Base-by-base conservation (phyloP, 2,329 filamentous ascomycete genomes). In the Scytalidium lignicola region DNA sequence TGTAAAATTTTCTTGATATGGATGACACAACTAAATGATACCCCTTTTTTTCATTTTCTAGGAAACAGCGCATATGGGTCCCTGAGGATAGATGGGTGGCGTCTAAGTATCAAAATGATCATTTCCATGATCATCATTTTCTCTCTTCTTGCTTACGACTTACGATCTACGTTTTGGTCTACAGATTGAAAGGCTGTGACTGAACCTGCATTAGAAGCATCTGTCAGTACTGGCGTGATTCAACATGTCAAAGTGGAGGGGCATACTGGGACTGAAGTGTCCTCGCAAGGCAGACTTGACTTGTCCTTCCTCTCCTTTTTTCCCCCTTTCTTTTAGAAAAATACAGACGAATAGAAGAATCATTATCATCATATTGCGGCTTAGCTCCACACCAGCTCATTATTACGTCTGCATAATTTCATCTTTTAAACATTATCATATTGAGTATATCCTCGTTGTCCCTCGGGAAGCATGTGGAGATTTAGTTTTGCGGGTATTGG, bases 1-100 rank as follows among this genome's bases (percentile, higher is more conserved):
- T 60, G 78, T 86, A 64, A 67, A 70, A 46, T 67, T 78, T 50
- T 70, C 63, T 67, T 68, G 53, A 54, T 46, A 18, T 41, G 41
- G 40, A 37, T 18, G 15, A 7, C 32, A 37, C 32, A 37, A 13
- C 32, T 37, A 37, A 37, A 37, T 37, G 32, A 37, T 37, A 37
- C 32, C 32, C 32, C 10, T 37, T 26, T 44, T 26, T 17, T 29
- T 22, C 28, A 15, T 29, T 23, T 44, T 13, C 32, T 37, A 37
- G 32, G n/a, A 37, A 37, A 37, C 15, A 37, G 12, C 10, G 5
- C 5, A 37, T n/a, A 9, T 5, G 32, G n/a, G 12, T 37, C 23
- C 32, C 10, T 7, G 32, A 17, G 32, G 32, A 37, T 37, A n/a
- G 15, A 9, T 15, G 5, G 15, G 7, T 4, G 32, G 32, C 12